Percentiles rank a stretch among this genome's conserved stretches.
These are phyloP conservation scores for Fusarium duplospermum DNA, from an alignment of 2,329 filamentous ascomycete species.

Conservation along the genomic window DNA sequence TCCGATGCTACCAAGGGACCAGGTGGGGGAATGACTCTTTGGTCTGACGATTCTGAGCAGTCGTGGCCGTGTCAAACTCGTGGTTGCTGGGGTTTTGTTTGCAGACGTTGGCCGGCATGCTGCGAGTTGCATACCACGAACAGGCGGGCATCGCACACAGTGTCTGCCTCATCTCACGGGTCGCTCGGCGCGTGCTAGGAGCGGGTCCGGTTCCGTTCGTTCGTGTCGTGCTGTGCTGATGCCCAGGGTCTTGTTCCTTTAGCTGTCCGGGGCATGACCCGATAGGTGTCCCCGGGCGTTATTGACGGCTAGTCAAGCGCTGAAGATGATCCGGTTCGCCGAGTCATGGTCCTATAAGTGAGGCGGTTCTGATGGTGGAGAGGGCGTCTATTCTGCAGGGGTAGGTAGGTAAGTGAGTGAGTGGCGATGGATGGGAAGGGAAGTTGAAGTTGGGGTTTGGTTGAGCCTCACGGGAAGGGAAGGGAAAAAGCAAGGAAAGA, in stretches of 20 bases:
- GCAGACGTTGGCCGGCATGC: background rate
- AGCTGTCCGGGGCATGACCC: conserved; percentile 7
- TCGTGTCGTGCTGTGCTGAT: background rate
- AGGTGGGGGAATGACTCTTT: conserved; percentile 7
- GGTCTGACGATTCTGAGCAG: conserved; percentile 8
- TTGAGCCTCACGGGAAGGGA: conserved; percentile 8
- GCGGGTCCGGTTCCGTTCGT: background rate
- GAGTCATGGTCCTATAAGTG: conserved; percentile 37
- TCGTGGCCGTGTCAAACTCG: background rate
- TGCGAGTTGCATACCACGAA: background rate
- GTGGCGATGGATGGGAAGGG: background rate
- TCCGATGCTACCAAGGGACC: background rate
- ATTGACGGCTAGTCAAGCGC: conserved; percentile 10
- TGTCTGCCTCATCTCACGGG: conserved; percentile 2
- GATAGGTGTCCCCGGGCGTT: conserved; percentile 15
- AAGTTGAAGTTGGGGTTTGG: conserved; percentile 2
- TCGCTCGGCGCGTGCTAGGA: background rate
- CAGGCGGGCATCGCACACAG: background rate
- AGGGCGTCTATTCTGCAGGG: conserved; percentile 5
- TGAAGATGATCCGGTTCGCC: conserved; percentile 19
- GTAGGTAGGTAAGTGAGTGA: background rate
- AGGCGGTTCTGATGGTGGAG: conserved; percentile 23
- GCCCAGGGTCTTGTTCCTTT: background rate
- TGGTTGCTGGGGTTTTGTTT: background rate
- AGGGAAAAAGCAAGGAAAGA: conserved; percentile 3